Evolutionary conservation across 805 yeast genomes (phyloP).

Genomic region (Vanderwaltozyma yarrowii): DNA sequence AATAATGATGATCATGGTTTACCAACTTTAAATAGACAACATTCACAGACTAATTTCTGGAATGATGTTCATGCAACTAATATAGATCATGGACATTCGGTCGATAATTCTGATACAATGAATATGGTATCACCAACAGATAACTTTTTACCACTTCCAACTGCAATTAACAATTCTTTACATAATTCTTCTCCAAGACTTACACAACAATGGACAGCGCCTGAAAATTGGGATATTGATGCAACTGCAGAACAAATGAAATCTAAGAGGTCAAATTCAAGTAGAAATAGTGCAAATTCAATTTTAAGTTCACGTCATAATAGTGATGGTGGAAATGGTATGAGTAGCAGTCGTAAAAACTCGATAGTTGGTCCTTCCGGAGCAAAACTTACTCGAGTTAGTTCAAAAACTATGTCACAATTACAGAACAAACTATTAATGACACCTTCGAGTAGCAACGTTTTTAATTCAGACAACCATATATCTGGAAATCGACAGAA

Average conservation of each 20-base stretch:
- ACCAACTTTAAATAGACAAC: neutral
- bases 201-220: constrained; percentile 39
- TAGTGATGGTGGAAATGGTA: neutral
- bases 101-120: neutral
- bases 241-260: constrained; percentile 5
- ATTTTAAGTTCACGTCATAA: neutral
- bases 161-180: neutral
- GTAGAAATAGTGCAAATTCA: constrained; percentile 3
- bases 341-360: neutral
- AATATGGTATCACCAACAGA: constrained; percentile 1
- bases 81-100: neutral
- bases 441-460: no score
- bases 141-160: neutral
- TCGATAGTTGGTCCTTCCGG: neutral
- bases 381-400: neutral
- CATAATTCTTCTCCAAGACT: neutral
- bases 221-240: constrained; percentile 55
- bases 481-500: no score
- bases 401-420: constrained; percentile 1
- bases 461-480: no score
- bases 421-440: constrained; percentile 3
- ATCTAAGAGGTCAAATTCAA: constrained; percentile 5
- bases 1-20: neutral
- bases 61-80: neutral
- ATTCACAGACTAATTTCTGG: constrained; percentile 2